These are phyloP conservation scores for Sarocladiaceae sp. DNA, from an alignment of 2,329 filamentous ascomycete species.

Conservation along the genomic window DNA sequence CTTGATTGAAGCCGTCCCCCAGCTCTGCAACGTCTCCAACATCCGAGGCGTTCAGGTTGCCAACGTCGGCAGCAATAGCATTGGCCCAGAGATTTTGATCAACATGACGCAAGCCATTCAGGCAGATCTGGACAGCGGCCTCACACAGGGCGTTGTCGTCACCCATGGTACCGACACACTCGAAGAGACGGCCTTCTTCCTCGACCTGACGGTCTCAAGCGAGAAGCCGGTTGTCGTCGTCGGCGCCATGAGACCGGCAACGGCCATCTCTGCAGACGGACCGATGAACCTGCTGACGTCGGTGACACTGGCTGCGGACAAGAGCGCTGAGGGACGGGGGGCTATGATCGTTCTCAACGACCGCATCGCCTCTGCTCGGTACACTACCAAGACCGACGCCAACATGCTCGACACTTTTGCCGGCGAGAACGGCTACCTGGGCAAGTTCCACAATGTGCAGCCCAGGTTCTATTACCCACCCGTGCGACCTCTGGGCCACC, in stretches of 20 bases:
- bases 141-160: constrained; percentile 45
- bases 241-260: constrained; percentile 59
- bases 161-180: constrained; percentile 62
- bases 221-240: constrained; percentile 55
- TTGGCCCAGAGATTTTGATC: constrained; percentile 45
- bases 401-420: constrained; percentile 59
- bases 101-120: constrained; percentile 42
- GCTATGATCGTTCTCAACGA: constrained; percentile 57
- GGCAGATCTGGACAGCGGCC: constrained; percentile 35
- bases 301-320: constrained; percentile 46
- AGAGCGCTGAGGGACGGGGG: constrained; percentile 41
- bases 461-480: constrained; percentile 56
- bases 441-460: constrained; percentile 49
- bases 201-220: constrained; percentile 50
- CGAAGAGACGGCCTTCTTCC: constrained; percentile 58
- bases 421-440: constrained; percentile 50
- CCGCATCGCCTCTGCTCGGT: constrained; percentile 51
- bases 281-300: constrained; percentile 56
- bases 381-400: constrained; percentile 55
- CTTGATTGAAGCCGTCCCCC: constrained; percentile 49
- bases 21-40: constrained; percentile 48
- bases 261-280: constrained; percentile 56
- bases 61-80: constrained; percentile 39
- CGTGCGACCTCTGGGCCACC: constrained; percentile 38
- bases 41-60: constrained; percentile 46